Evolutionary conservation across 139 green algal species (phyloP).

Genomic region (Chlamydomonas sp.): DNA sequence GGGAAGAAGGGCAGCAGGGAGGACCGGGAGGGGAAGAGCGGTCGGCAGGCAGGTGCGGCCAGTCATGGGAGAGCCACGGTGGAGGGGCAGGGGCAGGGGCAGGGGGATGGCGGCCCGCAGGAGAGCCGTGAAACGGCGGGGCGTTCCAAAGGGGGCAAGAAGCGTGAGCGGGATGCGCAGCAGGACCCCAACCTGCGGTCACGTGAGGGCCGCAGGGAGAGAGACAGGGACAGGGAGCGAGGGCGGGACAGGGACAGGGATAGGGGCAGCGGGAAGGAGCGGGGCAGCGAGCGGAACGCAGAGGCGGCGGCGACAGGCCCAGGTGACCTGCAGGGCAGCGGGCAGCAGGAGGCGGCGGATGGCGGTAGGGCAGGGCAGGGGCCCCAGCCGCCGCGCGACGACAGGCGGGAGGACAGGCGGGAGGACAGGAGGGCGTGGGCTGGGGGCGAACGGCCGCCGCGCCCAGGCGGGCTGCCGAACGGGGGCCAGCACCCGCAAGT

Average conservation of each 20-base stretch:
- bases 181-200: neutral
- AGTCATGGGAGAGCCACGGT: neutral
- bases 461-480: neutral
- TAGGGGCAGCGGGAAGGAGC: neutral
- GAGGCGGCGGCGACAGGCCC: neutral
- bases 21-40: too few relatives aligned
- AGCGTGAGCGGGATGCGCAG: neutral
- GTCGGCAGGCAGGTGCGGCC: too few relatives aligned
- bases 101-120: neutral
- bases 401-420: too few relatives aligned
- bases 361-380: too few relatives aligned
- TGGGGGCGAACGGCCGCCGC: neutral
- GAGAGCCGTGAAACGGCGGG: neutral
- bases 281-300: neutral
- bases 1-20: too few relatives aligned
- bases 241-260: neutral
- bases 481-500: neutral
- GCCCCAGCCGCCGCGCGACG: too few relatives aligned
- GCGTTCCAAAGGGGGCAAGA: neutral
- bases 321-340: neutral
- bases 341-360: neutral
- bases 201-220: neutral
- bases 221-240: neutral
- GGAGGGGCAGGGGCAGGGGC: neutral
- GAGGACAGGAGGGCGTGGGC: too few relatives aligned